A percentile compares a stretch with the other conserved stretches of the same genome.
These are phyloP conservation scores for Biscogniauxia sp. DNA, from an alignment of 2,329 filamentous ascomycete genomes.

Conservation along the genomic window DNA sequence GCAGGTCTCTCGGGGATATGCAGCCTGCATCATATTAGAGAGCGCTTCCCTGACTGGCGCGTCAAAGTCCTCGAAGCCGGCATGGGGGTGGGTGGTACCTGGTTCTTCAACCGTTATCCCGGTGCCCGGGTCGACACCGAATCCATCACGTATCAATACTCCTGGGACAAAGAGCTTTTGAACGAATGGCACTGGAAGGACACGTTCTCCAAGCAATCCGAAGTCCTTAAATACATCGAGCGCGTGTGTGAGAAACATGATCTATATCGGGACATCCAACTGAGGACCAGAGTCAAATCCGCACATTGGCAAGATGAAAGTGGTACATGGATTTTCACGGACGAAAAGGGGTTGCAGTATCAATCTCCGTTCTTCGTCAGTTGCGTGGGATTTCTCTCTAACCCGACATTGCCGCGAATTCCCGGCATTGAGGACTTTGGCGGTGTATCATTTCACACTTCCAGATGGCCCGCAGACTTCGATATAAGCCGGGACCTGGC, in stretches of 20 bases:
- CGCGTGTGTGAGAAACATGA: slow-evolving; percentile 44
- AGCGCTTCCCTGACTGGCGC: slow-evolving; percentile 30
- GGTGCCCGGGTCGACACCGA: slow-evolving; percentile 40
- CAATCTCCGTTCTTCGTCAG: slow-evolving; percentile 44
- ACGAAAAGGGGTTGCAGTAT: slow-evolving; percentile 37
- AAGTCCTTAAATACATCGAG: slow-evolving; percentile 45
- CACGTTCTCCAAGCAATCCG: slow-evolving; percentile 37
- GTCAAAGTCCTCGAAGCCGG: slow-evolving; percentile 39
- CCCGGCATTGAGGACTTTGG: slow-evolving; percentile 16
- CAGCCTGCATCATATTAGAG: slow-evolving; percentile 36
- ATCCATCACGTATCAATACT: slow-evolving; percentile 34
- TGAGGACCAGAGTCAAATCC: slow-evolving; percentile 40
- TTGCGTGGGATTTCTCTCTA: slow-evolving; percentile 48
- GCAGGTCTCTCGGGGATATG: slow-evolving; percentile 37
- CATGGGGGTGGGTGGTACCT: slow-evolving; percentile 39
- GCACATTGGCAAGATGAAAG: slow-evolving; percentile 38
- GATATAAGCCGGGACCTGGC: slow-evolving; percentile 11
- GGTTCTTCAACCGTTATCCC: slow-evolving; percentile 45
- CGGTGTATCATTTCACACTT: slow-evolving; percentile 18
- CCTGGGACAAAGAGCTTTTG: slow-evolving; percentile 36
- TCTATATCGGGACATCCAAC: slow-evolving; percentile 43
- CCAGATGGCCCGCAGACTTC: slow-evolving; percentile 15
- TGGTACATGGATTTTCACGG: slow-evolving; percentile 43
- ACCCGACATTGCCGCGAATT: slow-evolving; percentile 39
- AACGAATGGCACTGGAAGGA: slow-evolving; percentile 44